Evolutionary conservation across 371 early-diverging fungal species (phyloP), one percentile per base, ranked within the genome.

Genomic region (Syncephalastrum contaminatum): DNA sequence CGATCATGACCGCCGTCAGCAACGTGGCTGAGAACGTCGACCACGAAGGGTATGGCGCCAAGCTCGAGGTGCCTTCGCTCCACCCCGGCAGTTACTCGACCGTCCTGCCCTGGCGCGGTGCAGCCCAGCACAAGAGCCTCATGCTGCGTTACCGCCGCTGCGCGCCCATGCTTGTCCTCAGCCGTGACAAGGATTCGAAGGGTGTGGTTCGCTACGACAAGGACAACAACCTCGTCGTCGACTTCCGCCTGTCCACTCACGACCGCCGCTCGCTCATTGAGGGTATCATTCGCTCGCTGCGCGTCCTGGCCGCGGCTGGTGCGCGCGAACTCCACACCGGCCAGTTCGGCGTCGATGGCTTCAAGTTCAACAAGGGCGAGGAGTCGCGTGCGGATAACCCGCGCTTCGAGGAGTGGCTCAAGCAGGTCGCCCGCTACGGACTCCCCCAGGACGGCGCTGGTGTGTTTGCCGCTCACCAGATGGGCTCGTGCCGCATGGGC

Each of bases 401-500:
- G 4, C 64, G 74, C 10, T 77, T 63, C 44, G 49, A 63, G 8
- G 56, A 43, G 14, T 77, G 78, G 78, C 54, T 57, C n/a, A 24
- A 62, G 4, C 20, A 49, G 10, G 65, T 74, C 0, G 16, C 21
- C 21, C 64, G 56, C 22, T 57, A 65, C 50, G 74, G 78, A 2
- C 53, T 70, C 14, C 72, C 69, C 27, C 43, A 54, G 1, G 60
- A 66, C 10, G 69, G 74, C 30, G 56, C 70, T 12, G 58, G 57
- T 42, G 51, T 81, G 21, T 76, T 76, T 27, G 64, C 70, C 55
- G 83, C 84, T 18, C 85, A 87, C 70, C 88, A 87, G 57, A 87
- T 87, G 86, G 80, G 86, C 15, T 50, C 36, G 60, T 82, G 85
- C 57, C 82, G 90, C 10, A 88, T 92, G 89, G 87, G 85, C 14